phyloP scores from a whole-genome alignment of 2,329 filamentous ascomycete genomes.

The Sporothrix dimorphospora region DNA sequence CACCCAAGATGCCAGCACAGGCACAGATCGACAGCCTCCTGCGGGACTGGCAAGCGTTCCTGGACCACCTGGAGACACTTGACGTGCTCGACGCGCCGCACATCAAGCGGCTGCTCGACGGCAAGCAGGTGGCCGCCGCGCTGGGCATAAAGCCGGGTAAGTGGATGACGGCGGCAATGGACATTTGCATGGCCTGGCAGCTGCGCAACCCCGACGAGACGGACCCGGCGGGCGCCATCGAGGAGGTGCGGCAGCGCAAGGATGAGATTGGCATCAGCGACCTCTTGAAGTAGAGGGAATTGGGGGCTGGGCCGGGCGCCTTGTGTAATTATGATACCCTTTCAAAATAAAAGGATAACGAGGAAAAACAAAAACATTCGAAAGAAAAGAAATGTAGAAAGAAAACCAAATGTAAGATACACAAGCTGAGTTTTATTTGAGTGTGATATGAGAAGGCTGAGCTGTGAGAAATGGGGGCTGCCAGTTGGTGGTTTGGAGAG shows the following conservation, averaged over 20 bases:
- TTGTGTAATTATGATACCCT: constrained; percentile 13
- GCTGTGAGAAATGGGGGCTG: neutral
- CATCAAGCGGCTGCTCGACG: constrained; percentile 70
- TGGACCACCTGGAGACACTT: constrained; percentile 58
- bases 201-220: constrained; percentile 72
- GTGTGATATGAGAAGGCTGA: neutral
- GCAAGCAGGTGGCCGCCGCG: constrained; percentile 69
- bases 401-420: no score
- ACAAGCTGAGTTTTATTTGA: neutral
- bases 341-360: neutral
- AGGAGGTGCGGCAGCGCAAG: constrained; percentile 58
- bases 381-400: no score
- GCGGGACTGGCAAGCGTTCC: constrained; percentile 56
- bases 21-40: constrained; percentile 53
- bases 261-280: constrained; percentile 54
- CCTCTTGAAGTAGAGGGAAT: constrained; percentile 15
- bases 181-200: constrained; percentile 86
- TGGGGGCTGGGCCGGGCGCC: no score
- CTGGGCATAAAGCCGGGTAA: constrained; percentile 72
- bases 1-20: neutral
- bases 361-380: neutral
- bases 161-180: constrained; percentile 83
- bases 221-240: constrained; percentile 61
- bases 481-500: neutral
- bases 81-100: constrained; percentile 61